Conservation (phyloP, 1,139 yeast genomes). For the Geotrichum siamense region DNA sequence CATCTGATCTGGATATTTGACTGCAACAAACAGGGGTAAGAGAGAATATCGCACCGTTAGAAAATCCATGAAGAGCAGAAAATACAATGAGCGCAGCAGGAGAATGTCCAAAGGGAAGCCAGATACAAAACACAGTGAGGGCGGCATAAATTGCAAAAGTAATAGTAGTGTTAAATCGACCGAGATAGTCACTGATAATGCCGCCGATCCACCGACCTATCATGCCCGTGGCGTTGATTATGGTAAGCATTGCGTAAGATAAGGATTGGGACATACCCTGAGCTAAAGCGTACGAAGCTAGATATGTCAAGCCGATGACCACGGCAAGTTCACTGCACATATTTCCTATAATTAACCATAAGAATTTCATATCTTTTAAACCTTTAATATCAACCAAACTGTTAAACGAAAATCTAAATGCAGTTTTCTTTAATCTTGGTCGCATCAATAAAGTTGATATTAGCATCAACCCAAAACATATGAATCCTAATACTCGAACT, state of each 20-base stretch:
- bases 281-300: constrained; percentile 49
- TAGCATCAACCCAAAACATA: constrained; percentile 41
- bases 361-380: constrained; percentile 38
- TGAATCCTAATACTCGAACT: constrained; percentile 47
- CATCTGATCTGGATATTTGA: constrained; percentile 42
- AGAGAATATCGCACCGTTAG: constrained; percentile 44
- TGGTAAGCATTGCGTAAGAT: constrained; percentile 43
- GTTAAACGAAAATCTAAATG: background rate
- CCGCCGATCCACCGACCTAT: constrained; percentile 55
- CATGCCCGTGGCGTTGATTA: constrained; percentile 53
- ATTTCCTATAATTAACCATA: constrained; percentile 39
- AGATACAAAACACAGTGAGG: constrained; percentile 38
- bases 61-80: constrained; percentile 46
- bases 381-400: constrained; percentile 29
- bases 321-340: constrained; percentile 52
- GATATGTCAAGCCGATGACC: constrained; percentile 46
- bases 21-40: constrained; percentile 47
- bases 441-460: constrained; percentile 37
- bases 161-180: constrained; percentile 50
- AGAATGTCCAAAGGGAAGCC: constrained; percentile 48
- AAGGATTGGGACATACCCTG: constrained; percentile 48
- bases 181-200: constrained; percentile 46
- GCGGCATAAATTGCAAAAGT: constrained; percentile 1
- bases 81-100: constrained; percentile 40
- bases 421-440: constrained; percentile 21